phyloP scores from a whole-genome alignment of 2,329 filamentous ascomycete genomes.

The Coniochaeta hoffmannii region DNA sequence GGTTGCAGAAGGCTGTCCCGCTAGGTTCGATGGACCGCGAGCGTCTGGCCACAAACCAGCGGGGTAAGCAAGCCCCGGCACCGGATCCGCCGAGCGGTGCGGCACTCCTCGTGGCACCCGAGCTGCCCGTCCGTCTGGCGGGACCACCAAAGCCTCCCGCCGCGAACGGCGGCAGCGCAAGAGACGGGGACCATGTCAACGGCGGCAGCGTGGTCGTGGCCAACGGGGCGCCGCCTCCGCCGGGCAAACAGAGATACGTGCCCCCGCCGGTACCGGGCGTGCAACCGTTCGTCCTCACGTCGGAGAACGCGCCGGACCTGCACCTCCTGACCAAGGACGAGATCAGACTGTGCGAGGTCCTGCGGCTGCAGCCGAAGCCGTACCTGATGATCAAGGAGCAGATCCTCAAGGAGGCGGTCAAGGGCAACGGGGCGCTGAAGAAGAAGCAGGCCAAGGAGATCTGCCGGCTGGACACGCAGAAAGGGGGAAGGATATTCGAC shows the following conservation, averaged over 20 bases:
- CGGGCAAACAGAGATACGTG: constrained; percentile 43
- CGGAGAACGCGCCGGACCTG: constrained; percentile 71
- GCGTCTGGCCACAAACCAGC: constrained; percentile 62
- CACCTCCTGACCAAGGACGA: constrained; percentile 84
- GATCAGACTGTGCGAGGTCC: constrained; percentile 73
- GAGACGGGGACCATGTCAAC: constrained; percentile 34
- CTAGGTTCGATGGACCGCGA: constrained; percentile 82
- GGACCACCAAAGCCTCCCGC: constrained; percentile 19
- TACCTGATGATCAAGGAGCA: constrained; percentile 93
- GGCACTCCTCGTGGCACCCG: constrained; percentile 68
- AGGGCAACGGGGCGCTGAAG: constrained; percentile 79
- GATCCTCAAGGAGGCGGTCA: constrained; percentile 83
- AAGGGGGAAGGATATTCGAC: constrained; percentile 81
- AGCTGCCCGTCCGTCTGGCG: constrained; percentile 58
- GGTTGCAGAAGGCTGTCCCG: constrained; percentile 62
- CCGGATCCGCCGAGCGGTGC: constrained; percentile 69
- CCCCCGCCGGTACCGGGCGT: constrained; percentile 53
- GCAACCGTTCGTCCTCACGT: constrained; percentile 58
- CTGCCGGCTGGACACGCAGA: constrained; percentile 74
- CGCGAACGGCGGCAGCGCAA: constrained; percentile 36
- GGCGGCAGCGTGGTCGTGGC: constrained; percentile 18
- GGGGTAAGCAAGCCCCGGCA: constrained; percentile 57
- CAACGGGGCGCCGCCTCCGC: constrained; percentile 19
- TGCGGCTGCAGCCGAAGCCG: constrained; percentile 85
- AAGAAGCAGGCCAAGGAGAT: constrained; percentile 91